Evolutionary conservation across 2,329 filamentous ascomycete species (phyloP).

Genomic region (Aspergillus sp.): DNA sequence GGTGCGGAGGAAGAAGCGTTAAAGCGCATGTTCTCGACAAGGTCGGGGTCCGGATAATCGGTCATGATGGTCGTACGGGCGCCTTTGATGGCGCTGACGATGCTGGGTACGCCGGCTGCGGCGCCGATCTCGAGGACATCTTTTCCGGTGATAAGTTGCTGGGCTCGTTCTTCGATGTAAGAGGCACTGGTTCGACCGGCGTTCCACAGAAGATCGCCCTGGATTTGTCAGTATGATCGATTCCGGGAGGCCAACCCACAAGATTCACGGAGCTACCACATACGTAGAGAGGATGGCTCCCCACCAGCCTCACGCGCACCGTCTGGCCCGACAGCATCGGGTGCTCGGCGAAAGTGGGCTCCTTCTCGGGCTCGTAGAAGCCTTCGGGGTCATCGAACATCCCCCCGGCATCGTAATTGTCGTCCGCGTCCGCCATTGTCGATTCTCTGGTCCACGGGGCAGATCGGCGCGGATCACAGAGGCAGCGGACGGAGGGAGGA

Average conservation of each 20-base stretch:
- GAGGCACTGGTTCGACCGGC: slow-evolving; percentile 74
- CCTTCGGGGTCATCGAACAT: slow-evolving; percentile 80
- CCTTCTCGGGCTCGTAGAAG: slow-evolving; percentile 75
- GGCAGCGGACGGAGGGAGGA: too few relatives aligned
- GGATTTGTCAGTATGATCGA: slow-evolving; percentile 8
- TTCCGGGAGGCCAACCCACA: too few relatives aligned
- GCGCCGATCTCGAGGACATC: slow-evolving; percentile 88
- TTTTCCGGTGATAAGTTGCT: slow-evolving; percentile 59
- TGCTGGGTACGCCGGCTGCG: slow-evolving; percentile 78
- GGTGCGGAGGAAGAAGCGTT: slow-evolving; percentile 65
- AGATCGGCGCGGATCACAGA: too few relatives aligned
- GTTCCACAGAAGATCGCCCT: slow-evolving; percentile 90
- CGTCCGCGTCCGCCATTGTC: slow-evolving; percentile 26
- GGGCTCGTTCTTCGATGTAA: slow-evolving; percentile 71
- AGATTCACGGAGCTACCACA: slow-evolving; percentile 27
- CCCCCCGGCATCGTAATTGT: slow-evolving; percentile 41
- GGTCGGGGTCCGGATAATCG: slow-evolving; percentile 81
- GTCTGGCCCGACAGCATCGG: slow-evolving; percentile 64
- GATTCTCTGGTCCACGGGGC: neutral
- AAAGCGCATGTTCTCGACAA: slow-evolving; percentile 75
- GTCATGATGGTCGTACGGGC: slow-evolving; percentile 72
- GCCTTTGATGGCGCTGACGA: slow-evolving; percentile 72
- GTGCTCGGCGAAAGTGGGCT: slow-evolving; percentile 72
- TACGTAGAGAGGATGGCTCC: slow-evolving; percentile 83
- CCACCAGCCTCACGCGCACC: slow-evolving; percentile 74